Evolutionary conservation across 768 basidiomycete genomes (phyloP).

Genomic region (Boletus patriciae): DNA sequence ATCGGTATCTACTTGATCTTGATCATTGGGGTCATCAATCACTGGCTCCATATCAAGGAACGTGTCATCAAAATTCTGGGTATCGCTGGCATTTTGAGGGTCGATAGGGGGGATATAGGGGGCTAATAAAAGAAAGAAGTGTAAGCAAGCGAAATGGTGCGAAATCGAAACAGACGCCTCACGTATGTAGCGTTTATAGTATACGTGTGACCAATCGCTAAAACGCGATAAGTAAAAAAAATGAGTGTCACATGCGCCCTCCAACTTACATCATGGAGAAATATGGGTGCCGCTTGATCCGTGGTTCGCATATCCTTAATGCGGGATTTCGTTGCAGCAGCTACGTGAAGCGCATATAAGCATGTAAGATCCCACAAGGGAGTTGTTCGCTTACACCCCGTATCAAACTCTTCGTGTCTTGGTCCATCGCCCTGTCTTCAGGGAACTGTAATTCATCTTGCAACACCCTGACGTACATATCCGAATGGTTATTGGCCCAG

Average conservation of each 20-base stretch:
- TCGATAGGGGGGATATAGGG: conserved; percentile 93
- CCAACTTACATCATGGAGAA: conserved; percentile 85
- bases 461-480: conserved; percentile 92
- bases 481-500: conserved; percentile 89
- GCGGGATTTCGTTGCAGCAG: conserved; percentile 91
- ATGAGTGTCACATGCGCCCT: conserved; percentile 4
- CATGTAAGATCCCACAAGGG: neutral
- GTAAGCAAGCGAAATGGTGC: conserved; percentile 12
- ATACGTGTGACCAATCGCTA: conserved; percentile 93
- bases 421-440: conserved; percentile 88
- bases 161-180: conserved; percentile 34
- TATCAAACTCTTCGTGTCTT: conserved; percentile 92
- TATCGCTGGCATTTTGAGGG: conserved; percentile 89
- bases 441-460: conserved; percentile 90
- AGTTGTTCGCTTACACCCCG: conserved; percentile 70
- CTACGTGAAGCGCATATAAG: conserved; percentile 40
- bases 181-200: conserved; percentile 93
- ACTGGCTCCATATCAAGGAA: conserved; percentile 96
- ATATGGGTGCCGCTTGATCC: conserved; percentile 93
- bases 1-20: conserved; percentile 64
- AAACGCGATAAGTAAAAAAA: conserved; percentile 15
- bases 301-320: conserved; percentile 87
- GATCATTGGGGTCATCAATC: conserved; percentile 73
- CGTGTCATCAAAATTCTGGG: conserved; percentile 95
- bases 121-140: conserved; percentile 45